Evolutionary conservation across 768 basidiomycete species (phyloP), one percentile per base, ranked within the genome.

Genomic region (Tricholoma furcatifolium): DNA sequence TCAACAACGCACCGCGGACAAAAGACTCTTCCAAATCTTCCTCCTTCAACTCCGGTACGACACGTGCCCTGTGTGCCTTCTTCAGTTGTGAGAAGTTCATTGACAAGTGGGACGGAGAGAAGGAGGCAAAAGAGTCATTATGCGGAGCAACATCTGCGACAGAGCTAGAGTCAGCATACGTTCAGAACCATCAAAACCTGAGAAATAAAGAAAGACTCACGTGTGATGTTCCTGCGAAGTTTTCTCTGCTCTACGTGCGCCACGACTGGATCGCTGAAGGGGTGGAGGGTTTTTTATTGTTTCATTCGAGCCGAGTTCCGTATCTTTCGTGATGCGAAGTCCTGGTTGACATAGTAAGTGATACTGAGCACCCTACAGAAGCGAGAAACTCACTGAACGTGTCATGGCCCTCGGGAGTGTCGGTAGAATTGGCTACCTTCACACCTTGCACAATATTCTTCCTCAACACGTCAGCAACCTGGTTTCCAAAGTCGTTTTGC

Each of bases 1-100:
- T 24, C 43, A 38, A 45, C 10, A 18, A 59, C 72, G 66, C 63
- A 89, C 93, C 93, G 67, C 91, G 79, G 46, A 95, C 88, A 67
- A 96, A 96, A 18, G 77, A 73, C 70, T 96, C 94, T 55, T 88
- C 88, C n/a, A 96, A 55, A 62, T 97, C 93, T 47, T 80, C 79
- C 65, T 95, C 93, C 54, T 73, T 76, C 45, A 95, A 68, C 54
- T 84, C 80, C 0, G 91, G 90, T 32, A 87, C 50, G 18, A 69
- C 67, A 55, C 91, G 85, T 54, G 79, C 65, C 64, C 77, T 80
- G 60, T 87, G 83, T 14, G 82, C 87, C 61, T 73, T 83, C 71
- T 85, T 90, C 47, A 92, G 77, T 53, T 82, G 80, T 21, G 88
- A 87, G 65, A 82, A 91, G 68, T 81, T 76, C 64, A 75, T 56